phyloP scores from a whole-genome alignment of 2,329 filamentous ascomycete genomes.

The Chaetomiaceae sp. region DNA sequence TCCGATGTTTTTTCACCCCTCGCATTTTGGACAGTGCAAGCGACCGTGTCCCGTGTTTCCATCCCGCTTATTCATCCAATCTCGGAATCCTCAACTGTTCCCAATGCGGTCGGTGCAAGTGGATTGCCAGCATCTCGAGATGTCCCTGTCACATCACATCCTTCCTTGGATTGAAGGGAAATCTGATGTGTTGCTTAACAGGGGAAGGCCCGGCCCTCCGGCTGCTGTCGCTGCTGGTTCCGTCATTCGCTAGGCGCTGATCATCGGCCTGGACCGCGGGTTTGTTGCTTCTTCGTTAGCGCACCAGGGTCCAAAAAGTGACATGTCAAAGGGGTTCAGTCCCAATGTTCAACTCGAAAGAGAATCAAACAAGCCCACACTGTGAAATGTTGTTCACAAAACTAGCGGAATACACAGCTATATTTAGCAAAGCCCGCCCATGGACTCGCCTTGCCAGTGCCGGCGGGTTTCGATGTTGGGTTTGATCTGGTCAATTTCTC shows the following conservation, averaged over 20 bases:
- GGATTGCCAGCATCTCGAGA: background rate
- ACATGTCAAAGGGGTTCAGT: background rate
- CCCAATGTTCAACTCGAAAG: no score
- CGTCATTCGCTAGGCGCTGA: conserved; percentile 17
- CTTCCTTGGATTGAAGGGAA: background rate
- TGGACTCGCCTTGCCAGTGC: no score
- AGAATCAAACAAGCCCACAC: no score
- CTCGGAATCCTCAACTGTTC: background rate
- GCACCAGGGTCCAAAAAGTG: conserved; percentile 1
- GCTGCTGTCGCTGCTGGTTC: conserved; percentile 9
- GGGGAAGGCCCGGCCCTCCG: conserved; percentile 5
- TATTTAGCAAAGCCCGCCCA: background rate
- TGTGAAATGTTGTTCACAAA: background rate
- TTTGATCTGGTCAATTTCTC: background rate
- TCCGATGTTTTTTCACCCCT: background rate
- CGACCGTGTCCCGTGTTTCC: background rate
- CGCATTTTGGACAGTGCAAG: conserved; percentile 6
- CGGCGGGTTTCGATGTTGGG: background rate
- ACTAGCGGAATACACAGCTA: background rate
- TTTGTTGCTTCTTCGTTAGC: conserved; percentile 6
- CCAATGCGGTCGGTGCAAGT: conserved; percentile 2
- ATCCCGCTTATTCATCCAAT: conserved; percentile 9
- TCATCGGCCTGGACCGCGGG: conserved; percentile 18
- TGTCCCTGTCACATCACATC: background rate
- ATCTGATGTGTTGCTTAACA: conserved; percentile 2